Base-by-base conservation (phyloP, 257 asterid species). In the Mentha longifolia region DNA sequence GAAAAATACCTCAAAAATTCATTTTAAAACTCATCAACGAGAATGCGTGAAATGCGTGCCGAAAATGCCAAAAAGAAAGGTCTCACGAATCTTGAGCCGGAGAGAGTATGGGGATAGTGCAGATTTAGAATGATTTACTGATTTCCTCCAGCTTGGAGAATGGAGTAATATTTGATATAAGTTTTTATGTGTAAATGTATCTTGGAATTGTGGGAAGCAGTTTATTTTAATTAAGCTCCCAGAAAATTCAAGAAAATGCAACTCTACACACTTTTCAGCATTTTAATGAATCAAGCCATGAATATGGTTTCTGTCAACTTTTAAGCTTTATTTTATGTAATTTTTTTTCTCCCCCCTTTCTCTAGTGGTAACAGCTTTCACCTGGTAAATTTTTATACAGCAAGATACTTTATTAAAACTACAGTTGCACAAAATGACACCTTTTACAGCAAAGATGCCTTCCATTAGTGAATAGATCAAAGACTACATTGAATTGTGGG, bases 361-460 rank as follows among this genome's bases (percentile, higher is more conserved):
- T 22, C 25, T 22, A 22, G 2, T 22, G 25, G 25, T 2, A 22
- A 22, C 25, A 22, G 25, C 25, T 22, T 22, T 22, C 25, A 22
- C 25, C 25, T 22, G 25, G 25, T 22, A 22, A 22, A 0, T 22
- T 22, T 22, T 22, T 22, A 0, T 22, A 22, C 25, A 22, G 25
- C 25, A 22, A 22, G 1, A 22, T 22, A 22, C 25, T 22, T 22
- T 2, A 22, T n/a, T 22, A 22, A 64, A 30, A 16, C 37, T 64
- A 14, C 25, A 22, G 31, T 28, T 76, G 68, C 81, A 72, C 61
- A 39, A 20, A 42, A 56, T 45, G 41, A 70, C 14, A 60, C 62
- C 45, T 31, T 78, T 68, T 74, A 72, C 72, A 70, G 64, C 76
- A 68, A 70, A 51, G 20, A 51, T 35, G 47, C 52, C 70, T 51